Evolutionary conservation across 768 basidiomycete genomes (phyloP).

Genomic region (Russula compacta): DNA sequence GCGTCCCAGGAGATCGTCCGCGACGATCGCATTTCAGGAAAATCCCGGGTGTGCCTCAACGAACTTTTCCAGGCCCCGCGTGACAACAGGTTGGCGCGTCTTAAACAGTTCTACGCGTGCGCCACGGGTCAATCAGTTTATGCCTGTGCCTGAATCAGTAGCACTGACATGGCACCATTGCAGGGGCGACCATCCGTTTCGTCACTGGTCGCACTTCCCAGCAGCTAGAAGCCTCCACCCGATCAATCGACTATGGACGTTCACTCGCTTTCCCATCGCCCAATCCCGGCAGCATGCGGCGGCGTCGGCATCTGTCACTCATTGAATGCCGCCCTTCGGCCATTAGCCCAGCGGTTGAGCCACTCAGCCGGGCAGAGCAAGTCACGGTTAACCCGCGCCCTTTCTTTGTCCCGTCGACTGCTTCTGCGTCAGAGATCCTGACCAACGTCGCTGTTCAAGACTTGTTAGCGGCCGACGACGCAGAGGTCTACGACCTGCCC

Average conservation of each 20-base stretch:
- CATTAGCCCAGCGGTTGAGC: neutral
- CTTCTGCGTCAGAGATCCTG: constrained; percentile 11
- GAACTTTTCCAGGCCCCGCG: neutral
- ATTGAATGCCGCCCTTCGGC: neutral
- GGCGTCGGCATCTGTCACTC: neutral
- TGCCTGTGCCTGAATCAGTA: neutral
- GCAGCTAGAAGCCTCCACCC: neutral
- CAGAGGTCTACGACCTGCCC: neutral
- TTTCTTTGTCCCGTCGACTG: constrained; percentile 10
- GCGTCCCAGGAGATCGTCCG: neutral
- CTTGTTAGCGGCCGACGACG: neutral
- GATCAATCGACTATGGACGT: neutral
- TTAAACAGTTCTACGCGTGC: neutral
- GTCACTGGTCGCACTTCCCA: neutral
- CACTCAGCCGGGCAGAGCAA: neutral
- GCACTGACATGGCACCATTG: neutral
- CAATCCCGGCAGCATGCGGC: neutral
- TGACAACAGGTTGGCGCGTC: neutral
- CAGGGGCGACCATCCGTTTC: neutral
- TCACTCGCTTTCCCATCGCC: neutral
- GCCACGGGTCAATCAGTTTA: neutral
- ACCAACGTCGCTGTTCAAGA: constrained; percentile 9
- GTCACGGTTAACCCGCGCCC: neutral
- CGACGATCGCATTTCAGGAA: neutral
- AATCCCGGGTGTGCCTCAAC: neutral